phyloP scores from a whole-genome alignment of 192 early-diverging fungal genomes.

The Coemansia erecta region DNA sequence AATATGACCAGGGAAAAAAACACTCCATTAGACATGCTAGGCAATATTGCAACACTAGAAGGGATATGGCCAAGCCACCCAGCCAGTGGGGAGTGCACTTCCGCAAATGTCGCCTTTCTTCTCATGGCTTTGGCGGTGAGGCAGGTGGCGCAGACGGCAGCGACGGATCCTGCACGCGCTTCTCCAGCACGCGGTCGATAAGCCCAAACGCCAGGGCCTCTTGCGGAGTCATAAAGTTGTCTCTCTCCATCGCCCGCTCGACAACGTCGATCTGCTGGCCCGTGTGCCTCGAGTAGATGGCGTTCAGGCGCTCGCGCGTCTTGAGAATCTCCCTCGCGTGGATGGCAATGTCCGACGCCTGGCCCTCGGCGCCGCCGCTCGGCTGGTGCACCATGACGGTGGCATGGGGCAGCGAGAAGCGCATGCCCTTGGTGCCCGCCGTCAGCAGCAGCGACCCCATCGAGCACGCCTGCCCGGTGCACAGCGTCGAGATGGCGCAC shows the following conservation, averaged over 20 bases:
- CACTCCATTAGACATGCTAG: too few relatives aligned
- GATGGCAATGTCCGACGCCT: conserved; percentile 96
- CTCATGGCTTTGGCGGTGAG: not conserved
- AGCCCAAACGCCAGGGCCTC: conserved; percentile 89
- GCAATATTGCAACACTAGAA: too few relatives aligned
- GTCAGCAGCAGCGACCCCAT: conserved; percentile 95
- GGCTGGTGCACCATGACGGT: conserved; percentile 98
- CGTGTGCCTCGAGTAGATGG: conserved; percentile 85
- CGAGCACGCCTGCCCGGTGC: conserved; percentile 95
- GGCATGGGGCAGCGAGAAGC: conserved; percentile 86
- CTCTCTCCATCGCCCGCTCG: conserved; percentile 88
- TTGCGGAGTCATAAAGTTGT: conserved; percentile 91
- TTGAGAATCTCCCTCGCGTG: conserved; percentile 94
- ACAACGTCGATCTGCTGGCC: conserved; percentile 77
- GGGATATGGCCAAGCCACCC: too few relatives aligned
- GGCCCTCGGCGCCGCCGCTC: conserved; percentile 89
- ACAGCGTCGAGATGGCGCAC: conserved; percentile 89
- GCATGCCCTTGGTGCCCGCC: conserved; percentile 84
- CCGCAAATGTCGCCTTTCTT: not conserved
- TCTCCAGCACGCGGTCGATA: conserved; percentile 85
- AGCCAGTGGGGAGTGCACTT: too few relatives aligned
- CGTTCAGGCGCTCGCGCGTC: conserved; percentile 78
- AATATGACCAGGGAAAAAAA: too few relatives aligned
- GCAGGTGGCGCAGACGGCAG: not conserved
- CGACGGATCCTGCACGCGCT: conserved; percentile 41